Evolutionary conservation across 495 filamentous ascomycete species (phyloP).

Genomic region (Penicillium diatomitis): DNA sequence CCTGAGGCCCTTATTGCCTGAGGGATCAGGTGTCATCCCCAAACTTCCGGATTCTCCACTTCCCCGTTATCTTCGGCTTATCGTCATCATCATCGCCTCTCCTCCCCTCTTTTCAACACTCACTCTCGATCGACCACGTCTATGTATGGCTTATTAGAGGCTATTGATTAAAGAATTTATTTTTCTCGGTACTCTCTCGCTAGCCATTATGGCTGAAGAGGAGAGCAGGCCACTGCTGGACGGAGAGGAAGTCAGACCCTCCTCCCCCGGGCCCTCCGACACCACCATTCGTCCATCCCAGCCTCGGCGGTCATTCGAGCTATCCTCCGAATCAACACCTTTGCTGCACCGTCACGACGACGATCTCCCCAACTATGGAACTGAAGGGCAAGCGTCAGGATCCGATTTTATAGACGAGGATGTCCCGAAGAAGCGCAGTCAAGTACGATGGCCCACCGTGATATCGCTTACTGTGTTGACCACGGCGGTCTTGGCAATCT

Average conservation of each 20-base stretch:
- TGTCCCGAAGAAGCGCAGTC: conserved; percentile 19
- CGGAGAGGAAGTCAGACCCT: conserved; percentile 9
- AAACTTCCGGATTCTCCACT: conserved; percentile 10
- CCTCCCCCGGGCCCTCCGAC: conserved; percentile 9
- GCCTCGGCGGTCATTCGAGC: conserved; percentile 20
- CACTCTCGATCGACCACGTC: neutral
- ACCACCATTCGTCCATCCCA: conserved; percentile 8
- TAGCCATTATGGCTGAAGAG: conserved; percentile 30
- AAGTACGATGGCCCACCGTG: conserved; percentile 47
- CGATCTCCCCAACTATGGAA: conserved; percentile 26
- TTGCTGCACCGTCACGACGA: conserved; percentile 30
- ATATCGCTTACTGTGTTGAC: conserved; percentile 44
- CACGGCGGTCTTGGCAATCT: conserved; percentile 35
- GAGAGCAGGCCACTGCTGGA: conserved; percentile 23
- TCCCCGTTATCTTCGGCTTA: conserved; percentile 14
- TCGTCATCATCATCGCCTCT: conserved; percentile 14
- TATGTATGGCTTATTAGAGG: neutral
- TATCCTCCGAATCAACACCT: conserved; percentile 37
- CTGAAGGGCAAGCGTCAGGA: conserved; percentile 10
- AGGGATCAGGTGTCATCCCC: neutral
- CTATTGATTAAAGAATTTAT: neutral
- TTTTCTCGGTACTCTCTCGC: neutral
- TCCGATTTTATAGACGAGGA: neutral
- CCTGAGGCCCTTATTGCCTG: conserved; percentile 3
- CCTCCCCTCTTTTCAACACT: conserved; percentile 3